A percentile compares a stretch with the other conserved stretches of the same genome.
Conservation (phyloP, 805 yeast species). For the Sporopachydermia lactativora region DNA sequence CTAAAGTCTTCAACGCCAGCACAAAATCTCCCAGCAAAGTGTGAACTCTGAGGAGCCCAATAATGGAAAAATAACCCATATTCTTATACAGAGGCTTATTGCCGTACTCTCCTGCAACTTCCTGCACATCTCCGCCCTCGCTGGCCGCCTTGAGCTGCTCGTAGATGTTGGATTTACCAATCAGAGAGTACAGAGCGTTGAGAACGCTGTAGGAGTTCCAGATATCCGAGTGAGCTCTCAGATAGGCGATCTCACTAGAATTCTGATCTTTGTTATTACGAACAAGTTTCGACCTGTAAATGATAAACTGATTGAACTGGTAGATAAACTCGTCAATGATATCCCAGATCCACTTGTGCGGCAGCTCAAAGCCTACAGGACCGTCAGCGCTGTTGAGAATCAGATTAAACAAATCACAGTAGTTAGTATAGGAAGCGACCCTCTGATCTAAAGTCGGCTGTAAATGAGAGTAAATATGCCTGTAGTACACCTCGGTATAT, state of each 20-base stretch:
- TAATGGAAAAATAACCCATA: conserved; percentile 33
- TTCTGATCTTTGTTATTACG: conserved; percentile 15
- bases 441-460: conserved; percentile 30
- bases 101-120: conserved; percentile 29
- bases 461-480: conserved; percentile 32
- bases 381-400: conserved; percentile 28
- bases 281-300: conserved; percentile 25
- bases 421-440: conserved; percentile 32
- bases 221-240: conserved; percentile 25
- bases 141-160: conserved; percentile 25
- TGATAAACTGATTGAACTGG: conserved; percentile 32
- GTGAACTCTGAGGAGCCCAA: conserved; percentile 35
- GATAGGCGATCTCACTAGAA: conserved; percentile 21
- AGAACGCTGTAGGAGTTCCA: conserved; percentile 35
- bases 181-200: conserved; percentile 32
- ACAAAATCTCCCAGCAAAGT: conserved; percentile 35
- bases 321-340: conserved; percentile 38
- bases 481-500: conserved; percentile 35
- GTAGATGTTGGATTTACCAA: conserved; percentile 25
- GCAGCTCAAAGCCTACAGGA: conserved; percentile 31
- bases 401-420: conserved; percentile 32
- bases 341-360: conserved; percentile 37
- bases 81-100: conserved; percentile 27
- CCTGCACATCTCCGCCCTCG: conserved; percentile 16
- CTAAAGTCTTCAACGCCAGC: conserved; percentile 34